Evolutionary conservation across 225 moss, liverwort and hornwort genomes (phyloP).

Genomic region (Pseudoscleropodium purum): DNA sequence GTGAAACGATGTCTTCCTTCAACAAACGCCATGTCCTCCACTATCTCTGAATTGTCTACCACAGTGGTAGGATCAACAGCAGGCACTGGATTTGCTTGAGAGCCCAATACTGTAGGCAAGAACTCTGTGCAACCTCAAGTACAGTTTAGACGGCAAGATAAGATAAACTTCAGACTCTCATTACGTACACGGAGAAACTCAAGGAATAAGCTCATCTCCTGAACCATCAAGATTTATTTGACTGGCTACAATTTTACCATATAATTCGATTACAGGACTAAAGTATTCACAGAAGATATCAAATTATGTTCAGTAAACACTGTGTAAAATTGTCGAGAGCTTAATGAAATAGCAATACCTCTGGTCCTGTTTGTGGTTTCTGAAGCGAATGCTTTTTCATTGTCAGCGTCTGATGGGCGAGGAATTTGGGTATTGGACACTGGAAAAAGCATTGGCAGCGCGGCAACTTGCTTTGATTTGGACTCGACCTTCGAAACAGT

Average conservation of each 20-base stretch:
- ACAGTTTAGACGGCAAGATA: background rate
- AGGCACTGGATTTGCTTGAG: constrained; percentile 1
- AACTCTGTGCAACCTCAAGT: background rate
- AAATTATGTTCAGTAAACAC: no score
- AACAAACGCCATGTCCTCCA: constrained; percentile 27
- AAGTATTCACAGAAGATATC: background rate
- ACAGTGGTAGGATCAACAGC: background rate
- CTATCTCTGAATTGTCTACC: background rate
- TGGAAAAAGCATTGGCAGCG: background rate
- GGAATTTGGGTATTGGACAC: background rate
- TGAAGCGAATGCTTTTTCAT: background rate
- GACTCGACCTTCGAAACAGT: constrained; percentile 8
- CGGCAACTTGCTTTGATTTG: background rate
- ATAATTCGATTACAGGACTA: background rate
- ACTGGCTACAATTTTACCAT: background rate
- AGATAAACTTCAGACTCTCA: background rate
- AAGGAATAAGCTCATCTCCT: background rate
- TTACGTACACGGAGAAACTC: background rate
- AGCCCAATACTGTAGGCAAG: background rate
- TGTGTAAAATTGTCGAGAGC: background rate
- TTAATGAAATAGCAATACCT: constrained; percentile 4
- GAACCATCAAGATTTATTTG: background rate
- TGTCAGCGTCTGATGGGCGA: background rate
- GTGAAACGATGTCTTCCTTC: constrained; percentile 48
- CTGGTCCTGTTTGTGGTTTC: background rate